Evolutionary conservation across 2,329 filamentous ascomycete species (phyloP), one percentile per base, ranked within the genome.

Genomic region (Podosphaera xanthii): DNA sequence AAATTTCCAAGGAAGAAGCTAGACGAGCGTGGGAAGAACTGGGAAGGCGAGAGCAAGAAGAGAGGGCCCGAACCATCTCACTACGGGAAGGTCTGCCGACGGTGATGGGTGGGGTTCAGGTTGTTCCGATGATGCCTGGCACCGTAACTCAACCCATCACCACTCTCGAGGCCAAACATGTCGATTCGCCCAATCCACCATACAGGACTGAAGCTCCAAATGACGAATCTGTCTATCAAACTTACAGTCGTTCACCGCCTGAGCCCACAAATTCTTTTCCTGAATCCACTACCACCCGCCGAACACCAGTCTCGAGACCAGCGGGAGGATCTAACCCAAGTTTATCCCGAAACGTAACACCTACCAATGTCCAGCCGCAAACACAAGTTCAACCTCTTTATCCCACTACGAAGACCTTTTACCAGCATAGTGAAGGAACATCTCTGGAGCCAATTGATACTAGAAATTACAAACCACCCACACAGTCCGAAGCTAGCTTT

Each of bases 1-100:
- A 86, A 66, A 98, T 98, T 62, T 94, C 90, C 46, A 96, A 95
- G 68, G 91, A 96, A 65, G 92, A 98, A 71, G 91, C 92, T 7
- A 82, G 91, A 42, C 81, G 92, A 60, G 92, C 92, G 1, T 98
- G 92, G 92, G 92, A 98, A 72, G 92, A 97, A 71, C 80, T 98
- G 1, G 92, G 92, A 33, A 80, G 91, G 58, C 82, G 89, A 58
- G 92, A 97, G 71, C 88, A 96, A 68, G 87, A 94, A 71, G 91
- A 96, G 71, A 82, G 91, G 4, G 90, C 96, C 63, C 80, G 87
- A 53, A 92, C 87, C 1, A 77, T 81, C 35, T 89, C 87, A n/a
- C 75, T 98, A 33, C 83, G 92, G 66, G 85, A 86, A 62, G 92
- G 92, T 5, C 82, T 89, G 61, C 87, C 91, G 12, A 96, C 89